A percentile compares a stretch with the other conserved stretches of the same genome.
Conservation (phyloP, 257 asterid genomes). For the Oldenlandia corymbosa region DNA sequence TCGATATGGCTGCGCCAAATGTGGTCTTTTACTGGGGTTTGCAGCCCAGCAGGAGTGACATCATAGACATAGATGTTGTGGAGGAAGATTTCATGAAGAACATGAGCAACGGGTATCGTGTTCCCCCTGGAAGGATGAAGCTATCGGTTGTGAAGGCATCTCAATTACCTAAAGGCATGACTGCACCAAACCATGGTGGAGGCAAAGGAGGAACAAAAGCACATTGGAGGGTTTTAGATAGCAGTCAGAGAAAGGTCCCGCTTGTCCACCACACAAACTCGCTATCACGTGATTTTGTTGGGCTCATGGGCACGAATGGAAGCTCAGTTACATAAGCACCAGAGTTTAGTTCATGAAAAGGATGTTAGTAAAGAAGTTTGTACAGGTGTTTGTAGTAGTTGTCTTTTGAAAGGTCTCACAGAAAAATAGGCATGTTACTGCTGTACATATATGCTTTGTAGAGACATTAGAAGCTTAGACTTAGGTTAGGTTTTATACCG, state of each 20-base stretch:
- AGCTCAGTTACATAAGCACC: constrained; percentile 15
- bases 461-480: background rate
- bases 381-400: background rate
- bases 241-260: constrained; percentile 15
- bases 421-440: constrained; percentile 1
- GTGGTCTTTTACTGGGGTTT: constrained; percentile 50
- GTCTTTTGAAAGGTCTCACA: constrained; percentile 1
- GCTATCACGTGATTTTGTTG: constrained; percentile 16
- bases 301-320: constrained; percentile 20
- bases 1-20: constrained; percentile 28
- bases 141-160: constrained; percentile 30
- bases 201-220: constrained; percentile 13
- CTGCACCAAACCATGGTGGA: background rate
- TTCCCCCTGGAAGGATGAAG: constrained; percentile 31
- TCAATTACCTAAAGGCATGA: constrained; percentile 26
- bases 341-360: constrained; percentile 6
- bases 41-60: constrained; percentile 24
- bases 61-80: constrained; percentile 22
- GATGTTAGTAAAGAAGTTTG: constrained; percentile 8
- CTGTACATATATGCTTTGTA: constrained; percentile 4
- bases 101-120: constrained; percentile 25
- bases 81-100: constrained; percentile 31
- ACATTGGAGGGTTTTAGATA: constrained; percentile 26
- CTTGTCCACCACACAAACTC: constrained; percentile 20
- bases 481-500: background rate